A percentile compares a stretch with the other conserved stretches of the same genome.
Evolutionary conservation across 129 eudicot genomes (phyloP).

Genomic region (Sambucus nigra): DNA sequence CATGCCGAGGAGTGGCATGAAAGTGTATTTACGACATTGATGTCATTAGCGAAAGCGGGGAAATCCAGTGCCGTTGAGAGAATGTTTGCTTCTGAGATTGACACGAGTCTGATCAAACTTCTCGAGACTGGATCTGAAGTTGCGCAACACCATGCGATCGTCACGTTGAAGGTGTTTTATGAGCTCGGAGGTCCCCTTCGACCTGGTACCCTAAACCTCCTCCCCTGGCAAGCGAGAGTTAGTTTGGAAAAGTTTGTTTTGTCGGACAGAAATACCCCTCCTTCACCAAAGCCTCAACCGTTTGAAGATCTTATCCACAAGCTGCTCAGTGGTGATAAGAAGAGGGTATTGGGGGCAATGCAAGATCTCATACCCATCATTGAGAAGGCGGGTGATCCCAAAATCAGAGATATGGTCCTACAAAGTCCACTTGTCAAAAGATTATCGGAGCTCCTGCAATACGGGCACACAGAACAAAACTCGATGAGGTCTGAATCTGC

Average conservation of each 20-base stretch:
- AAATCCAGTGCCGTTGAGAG: constrained; percentile 15
- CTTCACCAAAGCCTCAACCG: constrained; percentile 11
- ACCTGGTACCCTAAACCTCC: constrained; percentile 8
- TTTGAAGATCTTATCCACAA: constrained; percentile 11
- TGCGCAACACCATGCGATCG: constrained; percentile 14
- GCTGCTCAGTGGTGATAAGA: not conserved
- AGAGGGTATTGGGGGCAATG: constrained; percentile 3
- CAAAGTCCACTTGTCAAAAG: constrained; percentile 10
- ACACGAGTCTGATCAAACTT: constrained; percentile 8
- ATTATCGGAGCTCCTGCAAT: constrained; percentile 11
- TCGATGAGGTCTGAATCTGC: constrained; percentile 13
- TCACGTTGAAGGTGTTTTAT: constrained; percentile 8
- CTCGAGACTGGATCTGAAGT: constrained; percentile 14
- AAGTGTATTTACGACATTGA: constrained; percentile 11
- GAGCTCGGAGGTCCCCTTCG: constrained; percentile 14
- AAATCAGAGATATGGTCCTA: constrained; percentile 11
- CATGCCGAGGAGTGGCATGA: constrained; percentile 14
- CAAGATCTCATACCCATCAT: constrained; percentile 14
- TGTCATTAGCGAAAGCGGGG: constrained; percentile 15
- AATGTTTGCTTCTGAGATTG: constrained; percentile 10
- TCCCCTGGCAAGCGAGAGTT: constrained; percentile 20
- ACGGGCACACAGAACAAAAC: constrained; percentile 6
- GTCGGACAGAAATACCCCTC: not conserved
- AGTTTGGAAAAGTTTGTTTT: constrained; percentile 13
- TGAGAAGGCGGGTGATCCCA: constrained; percentile 10